Base-by-base conservation (phyloP, 2,329 filamentous ascomycete species). In the Fusarium tanahbumbuense region DNA sequence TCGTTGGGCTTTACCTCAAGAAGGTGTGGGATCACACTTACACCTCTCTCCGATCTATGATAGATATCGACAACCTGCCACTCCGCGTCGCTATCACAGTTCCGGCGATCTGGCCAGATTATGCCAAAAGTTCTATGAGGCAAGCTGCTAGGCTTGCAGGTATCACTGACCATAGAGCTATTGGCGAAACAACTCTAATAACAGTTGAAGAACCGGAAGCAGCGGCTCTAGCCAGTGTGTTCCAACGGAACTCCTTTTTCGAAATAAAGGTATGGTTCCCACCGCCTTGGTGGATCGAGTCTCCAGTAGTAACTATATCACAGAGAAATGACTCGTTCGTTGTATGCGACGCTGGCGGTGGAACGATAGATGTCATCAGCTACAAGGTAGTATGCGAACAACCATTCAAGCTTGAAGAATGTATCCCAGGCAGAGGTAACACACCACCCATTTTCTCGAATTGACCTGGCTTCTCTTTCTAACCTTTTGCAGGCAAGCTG, bases 21-120 rank as follows among this genome's bases (percentile, higher is more conserved):
- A 48, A 63, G 2, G 8, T 69, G 0, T 69, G 66, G 63, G 10
- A 60, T 18, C 66, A 69, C 15, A 37, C 63, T 2, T 67, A 67
- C 6, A 6, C 13, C 16, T 15, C 40, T 11, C 56, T 58, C 3
- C 4, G 6, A 9, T 37, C 40, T 3, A 53, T 16, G 28, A 30
- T 53, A 7, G 28, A 59, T 5, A 45, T 37, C 16, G 28, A 59
- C 5, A 53, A 45, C 4, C 22, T 57, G 0, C 55, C 55, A 5
- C 55, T 57, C 8, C 34, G 55, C 2, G 55, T 57, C 25, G 55
- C 27, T 3, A 57, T 57, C 18, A 57, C 55, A 1, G 28, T 57
- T 1, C 55, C 45, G 1, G 45, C 55, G 4, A 57, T 57, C 2
- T 57, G 55, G 55, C 46, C 55, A 1, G 27, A 37, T 9, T 57